Evolutionary conservation across 225 moss, liverwort and hornwort species (phyloP), one percentile per base, ranked within the genome.

Genomic region (Asterella californica): DNA sequence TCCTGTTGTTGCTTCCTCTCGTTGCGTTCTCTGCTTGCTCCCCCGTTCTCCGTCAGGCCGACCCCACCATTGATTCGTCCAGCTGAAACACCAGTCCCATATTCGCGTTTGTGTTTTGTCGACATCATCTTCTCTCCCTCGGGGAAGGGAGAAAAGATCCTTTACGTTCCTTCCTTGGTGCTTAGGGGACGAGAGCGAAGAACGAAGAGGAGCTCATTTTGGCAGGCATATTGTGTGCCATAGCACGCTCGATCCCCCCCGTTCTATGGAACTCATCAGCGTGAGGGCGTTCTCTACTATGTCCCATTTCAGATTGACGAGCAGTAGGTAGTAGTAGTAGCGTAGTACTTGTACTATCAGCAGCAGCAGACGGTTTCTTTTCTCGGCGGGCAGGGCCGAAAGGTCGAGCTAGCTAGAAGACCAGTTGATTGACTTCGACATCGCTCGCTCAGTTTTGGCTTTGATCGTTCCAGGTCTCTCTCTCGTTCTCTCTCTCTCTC

Each of bases 41-140:
- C 59, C 53, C 53, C 30, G 24, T 76, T 76, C 32, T 42, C 34
- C 76, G 57, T 34, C 55, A 76, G 57, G 76, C 37, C 32, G 30
- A 74, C 57, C 76, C 57, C 59, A 76, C 34, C 76, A 76, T 37
- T 73, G 49, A 73, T 73, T 73, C 72, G 3, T 73, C 50, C 69
- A 70, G 47, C 49, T 49, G 49, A 49, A 73, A 29, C 12, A 11
- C 72, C 49, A 50, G 29, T 29, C 36, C 76, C 76, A 42, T 36
- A 38, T 76, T 37, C 59, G 36, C 36, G 60, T 76, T 60, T 59
- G 15, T 50, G n/a, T 24, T 50, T 73, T 73, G 70, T 42, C 70
- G 68, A 68, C 68, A 68, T 17, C 34, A 37, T 27, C 42, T 42
- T 42, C 12, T 24, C 61, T 10, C 2, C 11, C 32, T 34, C 1